These are phyloP conservation scores for Ochetophila trinervis DNA, from an alignment of 306 rosid species.

Conservation along the genomic window DNA sequence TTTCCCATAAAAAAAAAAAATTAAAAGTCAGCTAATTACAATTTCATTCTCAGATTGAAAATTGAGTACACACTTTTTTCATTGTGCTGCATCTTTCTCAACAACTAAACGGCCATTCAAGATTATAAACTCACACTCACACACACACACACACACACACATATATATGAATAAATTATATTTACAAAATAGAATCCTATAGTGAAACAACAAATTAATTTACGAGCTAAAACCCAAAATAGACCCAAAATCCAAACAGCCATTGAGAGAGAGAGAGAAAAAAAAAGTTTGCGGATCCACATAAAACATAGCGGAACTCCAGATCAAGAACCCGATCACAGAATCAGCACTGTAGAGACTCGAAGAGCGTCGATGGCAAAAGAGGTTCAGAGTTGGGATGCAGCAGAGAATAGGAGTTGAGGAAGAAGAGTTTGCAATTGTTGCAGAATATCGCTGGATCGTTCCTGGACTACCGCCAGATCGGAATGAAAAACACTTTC, in stretches of 20 bases:
- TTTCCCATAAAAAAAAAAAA: too few relatives aligned
- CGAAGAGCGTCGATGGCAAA: constrained; percentile 11
- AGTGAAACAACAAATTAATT: background rate
- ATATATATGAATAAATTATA: background rate
- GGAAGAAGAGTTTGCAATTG: constrained; percentile 61
- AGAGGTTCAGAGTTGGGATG: constrained; percentile 26
- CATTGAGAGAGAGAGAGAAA: background rate
- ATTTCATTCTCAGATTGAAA: too few relatives aligned
- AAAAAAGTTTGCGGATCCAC: constrained; percentile 48
- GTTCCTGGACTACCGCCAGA: constrained; percentile 81
- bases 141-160: too few relatives aligned
- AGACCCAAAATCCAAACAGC: background rate
- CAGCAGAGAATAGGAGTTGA: constrained; percentile 46
- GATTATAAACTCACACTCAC: too few relatives aligned
- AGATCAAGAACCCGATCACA: constrained; percentile 56
- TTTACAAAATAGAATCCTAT: too few relatives aligned
- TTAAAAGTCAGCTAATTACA: too few relatives aligned
- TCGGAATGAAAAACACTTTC: constrained; percentile 80
- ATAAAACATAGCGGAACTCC: constrained; percentile 65
- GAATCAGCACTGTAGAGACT: constrained; percentile 47
- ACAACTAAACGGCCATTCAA: too few relatives aligned
- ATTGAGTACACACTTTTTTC: too few relatives aligned
- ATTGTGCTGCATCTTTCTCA: too few relatives aligned
- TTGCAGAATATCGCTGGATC: constrained; percentile 54
- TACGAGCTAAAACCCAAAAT: background rate